These are phyloP conservation scores for Sphaerosporella brunnea DNA, from an alignment of 495 filamentous ascomycete genomes.

Conservation along the genomic window DNA sequence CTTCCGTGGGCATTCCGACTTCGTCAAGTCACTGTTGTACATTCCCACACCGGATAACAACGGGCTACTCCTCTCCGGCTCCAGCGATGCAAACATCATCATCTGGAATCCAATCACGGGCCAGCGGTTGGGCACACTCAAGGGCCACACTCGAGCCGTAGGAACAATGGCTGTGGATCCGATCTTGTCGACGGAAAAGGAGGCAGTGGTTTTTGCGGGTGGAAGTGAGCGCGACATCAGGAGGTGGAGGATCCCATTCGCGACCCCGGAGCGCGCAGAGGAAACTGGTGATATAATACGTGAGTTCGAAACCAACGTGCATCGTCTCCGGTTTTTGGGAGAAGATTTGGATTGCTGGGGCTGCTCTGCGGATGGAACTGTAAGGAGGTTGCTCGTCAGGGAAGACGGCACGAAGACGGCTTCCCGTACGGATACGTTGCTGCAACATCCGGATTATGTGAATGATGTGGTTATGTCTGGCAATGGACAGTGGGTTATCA, in stretches of 20 bases:
- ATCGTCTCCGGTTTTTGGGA: constrained; percentile 49
- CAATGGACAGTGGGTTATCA: constrained; percentile 64
- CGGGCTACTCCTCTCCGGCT: constrained; percentile 53
- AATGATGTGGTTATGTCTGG: constrained; percentile 58
- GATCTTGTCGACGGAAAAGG: constrained; percentile 29
- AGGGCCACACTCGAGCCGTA: constrained; percentile 61
- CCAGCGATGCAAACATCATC: constrained; percentile 69
- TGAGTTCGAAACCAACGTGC: constrained; percentile 78
- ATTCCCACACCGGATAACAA: constrained; percentile 14
- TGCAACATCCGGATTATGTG: constrained; percentile 77
- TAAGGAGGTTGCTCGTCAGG: constrained; percentile 28
- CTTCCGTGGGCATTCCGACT: constrained; percentile 72
- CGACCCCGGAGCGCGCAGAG: constrained; percentile 14
- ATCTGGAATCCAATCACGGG: constrained; percentile 60
- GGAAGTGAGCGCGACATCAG: constrained; percentile 75
- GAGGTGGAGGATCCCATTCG: constrained; percentile 35
- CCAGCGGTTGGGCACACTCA: constrained; percentile 49
- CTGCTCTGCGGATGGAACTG: constrained; percentile 68
- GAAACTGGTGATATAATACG: constrained; percentile 41
- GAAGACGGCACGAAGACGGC: constrained; percentile 8
- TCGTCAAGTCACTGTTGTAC: constrained; percentile 58
- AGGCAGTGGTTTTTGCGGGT: constrained; percentile 50
- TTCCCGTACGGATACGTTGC: constrained; percentile 44
- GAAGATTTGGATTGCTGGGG: constrained; percentile 72
- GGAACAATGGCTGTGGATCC: constrained; percentile 61